Evolutionary conservation across 2,329 filamentous ascomycete genomes (phyloP), one percentile per base, ranked within the genome.

Genomic region (Ophiostoma ips): DNA sequence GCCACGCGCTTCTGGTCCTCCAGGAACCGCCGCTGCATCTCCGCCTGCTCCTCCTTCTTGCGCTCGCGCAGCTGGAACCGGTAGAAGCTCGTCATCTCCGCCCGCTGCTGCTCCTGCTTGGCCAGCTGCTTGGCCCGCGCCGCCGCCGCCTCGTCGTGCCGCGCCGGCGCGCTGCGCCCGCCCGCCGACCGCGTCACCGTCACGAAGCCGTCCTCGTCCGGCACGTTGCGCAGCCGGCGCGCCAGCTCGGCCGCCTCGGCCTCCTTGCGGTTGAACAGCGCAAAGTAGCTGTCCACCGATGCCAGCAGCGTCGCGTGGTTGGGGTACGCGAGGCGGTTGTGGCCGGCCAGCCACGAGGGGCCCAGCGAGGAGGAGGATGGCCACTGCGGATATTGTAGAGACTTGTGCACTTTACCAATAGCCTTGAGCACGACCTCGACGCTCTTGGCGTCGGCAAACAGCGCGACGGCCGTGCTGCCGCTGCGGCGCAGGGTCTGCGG

Each of bases 131-230:
- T 75, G 60, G 67, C 67, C 55, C 66, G 69, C 50, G 72, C 72
- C 57, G 79, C 76, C 60, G 80, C 76, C 15, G 81, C 78, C 58
- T 84, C 87, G 57, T 83, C 83, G 54, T 80, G 74, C 50, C 81
- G 76, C 2, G 85, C 88, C 1, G 86, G 81, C n/a, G 83, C 84
- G 33, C 46, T 46, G 7, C 73, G 73, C 52, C 83, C 72, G 36
- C 85, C 84, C 30, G 88, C 88, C 24, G 88, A 88, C 50, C 85
- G 76, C 1, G 82, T 84, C 21, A 98, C 92, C 3, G 89, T 96
- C 46, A 96, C 76, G 63, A 98, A 98, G 2, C 92, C 92, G 64
- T 98, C 92, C 61, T 87, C 89, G 64, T 98, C 92, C 0, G 90
- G 87, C 59, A 87, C 81, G 57, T 84, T 83, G 53, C 86, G 79